Base-by-base conservation (phyloP, 441 rosid genomes). In the Omphalea diandra region DNA sequence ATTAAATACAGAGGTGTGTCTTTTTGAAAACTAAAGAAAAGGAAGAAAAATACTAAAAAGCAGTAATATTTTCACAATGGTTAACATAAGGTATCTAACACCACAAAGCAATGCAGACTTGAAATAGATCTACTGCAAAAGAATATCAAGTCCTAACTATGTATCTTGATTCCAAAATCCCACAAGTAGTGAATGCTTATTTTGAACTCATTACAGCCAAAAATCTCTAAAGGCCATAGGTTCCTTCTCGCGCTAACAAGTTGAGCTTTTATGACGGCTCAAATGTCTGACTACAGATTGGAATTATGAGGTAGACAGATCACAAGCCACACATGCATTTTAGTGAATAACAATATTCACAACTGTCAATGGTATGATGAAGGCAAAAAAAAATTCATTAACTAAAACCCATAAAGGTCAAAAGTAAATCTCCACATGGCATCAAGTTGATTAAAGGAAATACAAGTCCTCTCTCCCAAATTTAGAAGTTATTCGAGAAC, bases 81-180 rank as follows among this genome's bases (percentile, higher is more conserved):
- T 38, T 38, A 24, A 56, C 27, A 27, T 2, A 20, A 7, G 40
- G n/a, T 26, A 17, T 27, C 0, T 15, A 15, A 65, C 50, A 50
- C 41, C n/a, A 6, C 15, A 22, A 5, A 10, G n/a, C 15, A n/a
- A 20, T 12, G 18, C 15, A 29, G 18, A 5, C 58, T 27, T 17
- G 18, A 49, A 50, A 58, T 12, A 33, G 24, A 68, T 31, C 29
- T 31, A 15, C 5, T 10, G 6, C 6, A 24, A 40, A 26, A 22
- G n/a, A 55, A 12, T 46, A 1, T 10, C 36, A 44, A 57, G 43
- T 44, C 44, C 63, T 53, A 31, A 20, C n/a, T 20, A 35, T 58
- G 20, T 20, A 22, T 60, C 36, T 15, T 20, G 18, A 50, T 17
- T 59, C 46, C 73, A 69, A 59, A 40, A 12, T 63, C 36, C 44